Evolutionary conservation across 2,329 filamentous ascomycete species (phyloP).

Genomic region (Sporothrix pallida): DNA sequence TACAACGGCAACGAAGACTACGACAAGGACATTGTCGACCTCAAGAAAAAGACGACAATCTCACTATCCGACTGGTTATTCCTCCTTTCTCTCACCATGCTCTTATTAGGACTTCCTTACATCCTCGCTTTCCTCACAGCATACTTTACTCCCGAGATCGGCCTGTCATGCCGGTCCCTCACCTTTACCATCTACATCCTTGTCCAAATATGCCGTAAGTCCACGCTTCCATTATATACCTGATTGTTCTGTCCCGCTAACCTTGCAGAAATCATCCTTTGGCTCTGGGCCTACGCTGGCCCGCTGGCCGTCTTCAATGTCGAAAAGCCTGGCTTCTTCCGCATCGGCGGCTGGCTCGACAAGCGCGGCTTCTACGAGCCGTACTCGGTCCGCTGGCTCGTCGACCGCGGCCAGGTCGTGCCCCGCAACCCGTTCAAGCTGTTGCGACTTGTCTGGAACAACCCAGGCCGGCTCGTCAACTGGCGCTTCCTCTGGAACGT

Average conservation of each 20-base stretch:
- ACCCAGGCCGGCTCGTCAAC: conserved; percentile 17
- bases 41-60: conserved; percentile 35
- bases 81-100: conserved; percentile 36
- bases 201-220: conserved; percentile 34
- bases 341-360: conserved; percentile 39
- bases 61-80: conserved; percentile 37
- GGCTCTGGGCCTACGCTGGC: conserved; percentile 41
- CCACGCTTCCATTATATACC: no score
- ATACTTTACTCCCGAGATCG: conserved; percentile 39
- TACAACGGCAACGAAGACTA: conserved; percentile 26
- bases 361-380: conserved; percentile 38
- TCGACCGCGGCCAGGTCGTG: conserved; percentile 8
- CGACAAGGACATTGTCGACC: conserved; percentile 36
- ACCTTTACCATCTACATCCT: conserved; percentile 39
- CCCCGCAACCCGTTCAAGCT: conserved; percentile 28
- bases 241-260: no score
- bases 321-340: conserved; percentile 32
- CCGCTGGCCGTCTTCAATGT: neutral
- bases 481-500: conserved; percentile 38
- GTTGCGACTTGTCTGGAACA: conserved; percentile 10
- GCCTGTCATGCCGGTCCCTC: conserved; percentile 40
- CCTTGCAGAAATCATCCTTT: conserved; percentile 38
- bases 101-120: conserved; percentile 38
- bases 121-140: conserved; percentile 40
- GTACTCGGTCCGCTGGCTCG: conserved; percentile 35